phyloP scores from a whole-genome alignment of 257 asterid species.

The Solanum ossicruentum region DNA sequence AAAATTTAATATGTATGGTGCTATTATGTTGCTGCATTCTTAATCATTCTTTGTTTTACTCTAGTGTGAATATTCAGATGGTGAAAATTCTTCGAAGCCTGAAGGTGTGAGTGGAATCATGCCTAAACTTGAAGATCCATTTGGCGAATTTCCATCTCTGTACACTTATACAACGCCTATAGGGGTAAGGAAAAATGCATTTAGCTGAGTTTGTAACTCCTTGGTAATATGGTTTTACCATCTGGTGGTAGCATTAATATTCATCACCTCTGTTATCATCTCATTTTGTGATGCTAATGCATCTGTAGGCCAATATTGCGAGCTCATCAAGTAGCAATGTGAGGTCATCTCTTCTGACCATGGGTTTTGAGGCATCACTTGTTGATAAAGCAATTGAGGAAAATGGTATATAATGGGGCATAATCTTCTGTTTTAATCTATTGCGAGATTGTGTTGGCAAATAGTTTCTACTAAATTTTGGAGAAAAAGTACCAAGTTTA shows the following conservation, averaged over 20 bases:
- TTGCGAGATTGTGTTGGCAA: constrained; percentile 1
- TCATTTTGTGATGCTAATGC: not conserved
- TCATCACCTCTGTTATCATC: not conserved
- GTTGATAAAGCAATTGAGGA: constrained; percentile 72
- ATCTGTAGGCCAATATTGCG: constrained; percentile 44
- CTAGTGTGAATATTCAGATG: constrained; percentile 41
- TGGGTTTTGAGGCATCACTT: constrained; percentile 73
- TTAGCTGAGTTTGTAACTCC: not conserved
- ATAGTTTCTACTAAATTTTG: not conserved
- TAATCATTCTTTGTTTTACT: not conserved
- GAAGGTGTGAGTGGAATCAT: constrained; percentile 15
- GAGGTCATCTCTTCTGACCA: constrained; percentile 64
- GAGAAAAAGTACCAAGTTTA: not conserved
- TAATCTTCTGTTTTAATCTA: not conserved
- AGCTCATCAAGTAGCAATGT: constrained; percentile 62
- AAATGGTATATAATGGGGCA: constrained; percentile 33
- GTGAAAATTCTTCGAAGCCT: constrained; percentile 29
- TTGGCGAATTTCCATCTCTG: constrained; percentile 21
- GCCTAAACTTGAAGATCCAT: constrained; percentile 50
- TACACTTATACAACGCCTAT: constrained; percentile 12
- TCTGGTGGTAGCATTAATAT: not conserved
- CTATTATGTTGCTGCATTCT: not conserved
- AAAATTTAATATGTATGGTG: not conserved
- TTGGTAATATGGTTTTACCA: not conserved
- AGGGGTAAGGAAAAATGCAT: constrained; percentile 22